Evolutionary conservation across 768 basidiomycete species (phyloP).

Genomic region (Calocybe cyanea): DNA sequence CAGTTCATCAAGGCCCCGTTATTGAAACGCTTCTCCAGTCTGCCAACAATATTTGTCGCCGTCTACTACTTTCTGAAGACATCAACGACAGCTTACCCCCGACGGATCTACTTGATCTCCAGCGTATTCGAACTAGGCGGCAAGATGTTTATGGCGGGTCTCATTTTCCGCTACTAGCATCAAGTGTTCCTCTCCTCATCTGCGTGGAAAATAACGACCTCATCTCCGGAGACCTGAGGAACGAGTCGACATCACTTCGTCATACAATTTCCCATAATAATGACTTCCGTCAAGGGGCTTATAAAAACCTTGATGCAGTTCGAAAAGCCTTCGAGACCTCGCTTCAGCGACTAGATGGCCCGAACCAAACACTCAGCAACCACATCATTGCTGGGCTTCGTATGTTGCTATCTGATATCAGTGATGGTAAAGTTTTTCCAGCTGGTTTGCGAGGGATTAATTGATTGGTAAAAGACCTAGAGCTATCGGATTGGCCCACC

Average conservation of each 20-base stretch:
- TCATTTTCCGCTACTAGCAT: conserved; percentile 61
- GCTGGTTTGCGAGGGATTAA: neutral
- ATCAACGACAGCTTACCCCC: conserved; percentile 36
- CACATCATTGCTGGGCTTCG: conserved; percentile 64
- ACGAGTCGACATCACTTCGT: conserved; percentile 49
- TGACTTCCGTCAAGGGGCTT: conserved; percentile 74
- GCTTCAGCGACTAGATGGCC: conserved; percentile 43
- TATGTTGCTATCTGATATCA: conserved; percentile 63
- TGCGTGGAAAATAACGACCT: conserved; percentile 60
- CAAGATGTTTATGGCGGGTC: conserved; percentile 64
- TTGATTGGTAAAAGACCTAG: conserved; percentile 31
- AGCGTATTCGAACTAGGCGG: conserved; percentile 65
- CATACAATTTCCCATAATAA: conserved; percentile 54
- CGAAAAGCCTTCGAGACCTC: conserved; percentile 65
- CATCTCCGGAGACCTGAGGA: conserved; percentile 47
- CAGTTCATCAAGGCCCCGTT: conserved; percentile 33
- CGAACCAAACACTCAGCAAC: conserved; percentile 51
- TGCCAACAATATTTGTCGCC: conserved; percentile 59
- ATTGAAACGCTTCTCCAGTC: conserved; percentile 53
- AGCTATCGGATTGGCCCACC: conserved; percentile 55
- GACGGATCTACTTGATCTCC: conserved; percentile 57
- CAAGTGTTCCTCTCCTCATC: conserved; percentile 65
- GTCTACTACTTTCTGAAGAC: conserved; percentile 54
- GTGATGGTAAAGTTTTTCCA: conserved; percentile 38
- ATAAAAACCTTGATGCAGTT: conserved; percentile 69